A percentile compares a stretch with the other conserved stretches of the same genome.
phyloP scores from a whole-genome alignment of 2,329 filamentous ascomycete genomes.

The Xylaria arbuscula region DNA sequence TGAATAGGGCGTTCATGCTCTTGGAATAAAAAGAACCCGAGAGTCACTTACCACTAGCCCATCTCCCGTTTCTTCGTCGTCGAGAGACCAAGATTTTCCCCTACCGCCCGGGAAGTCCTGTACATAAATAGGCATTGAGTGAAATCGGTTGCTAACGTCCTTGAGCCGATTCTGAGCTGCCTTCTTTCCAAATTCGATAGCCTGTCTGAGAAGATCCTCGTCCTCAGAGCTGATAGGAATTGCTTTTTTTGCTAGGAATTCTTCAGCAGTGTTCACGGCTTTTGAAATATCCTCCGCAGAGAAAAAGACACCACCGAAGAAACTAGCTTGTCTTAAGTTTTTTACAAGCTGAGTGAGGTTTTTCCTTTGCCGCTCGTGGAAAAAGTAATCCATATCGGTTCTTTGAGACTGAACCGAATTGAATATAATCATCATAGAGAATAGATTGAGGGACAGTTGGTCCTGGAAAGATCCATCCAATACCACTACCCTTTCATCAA shows the following conservation, averaged over 20 bases:
- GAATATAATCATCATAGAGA: conserved; percentile 83
- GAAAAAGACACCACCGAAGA: conserved; percentile 85
- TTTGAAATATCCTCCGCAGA: conserved; percentile 69
- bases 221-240: conserved; percentile 72
- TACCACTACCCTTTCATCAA: conserved; percentile 77
- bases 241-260: conserved; percentile 73
- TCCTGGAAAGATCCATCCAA: conserved; percentile 88
- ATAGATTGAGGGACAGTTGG: conserved; percentile 83
- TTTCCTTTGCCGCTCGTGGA: conserved; percentile 78
- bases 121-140: conserved; percentile 83
- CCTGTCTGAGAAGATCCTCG: conserved; percentile 67
- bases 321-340: conserved; percentile 85
- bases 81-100: conserved; percentile 75
- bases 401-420: conserved; percentile 91
- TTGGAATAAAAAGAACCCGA: neutral
- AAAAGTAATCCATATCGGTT: conserved; percentile 87
- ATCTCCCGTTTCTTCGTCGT: conserved; percentile 61
- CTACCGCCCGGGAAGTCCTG: conserved; percentile 72
- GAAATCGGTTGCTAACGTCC: conserved; percentile 72
- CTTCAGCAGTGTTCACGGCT: conserved; percentile 72
- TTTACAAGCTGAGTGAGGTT: conserved; percentile 74
- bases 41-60: conserved; percentile 45
- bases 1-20: neutral
- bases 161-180: conserved; percentile 72
- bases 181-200: conserved; percentile 71